phyloP scores from a whole-genome alignment of 805 yeast species.

The Tetrapisispora iriomotensis region DNA sequence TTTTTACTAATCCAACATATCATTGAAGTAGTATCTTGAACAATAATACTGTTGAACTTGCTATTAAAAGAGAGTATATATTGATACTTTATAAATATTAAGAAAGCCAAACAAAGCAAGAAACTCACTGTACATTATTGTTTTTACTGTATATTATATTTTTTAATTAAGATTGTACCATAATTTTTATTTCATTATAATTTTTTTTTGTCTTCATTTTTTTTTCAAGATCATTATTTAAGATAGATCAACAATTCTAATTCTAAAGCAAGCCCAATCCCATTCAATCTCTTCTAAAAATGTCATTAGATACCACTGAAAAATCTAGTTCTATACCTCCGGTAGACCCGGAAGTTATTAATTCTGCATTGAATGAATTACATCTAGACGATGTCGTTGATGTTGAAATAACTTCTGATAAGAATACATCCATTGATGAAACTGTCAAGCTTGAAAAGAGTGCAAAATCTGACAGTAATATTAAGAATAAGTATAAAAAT shows the following conservation, averaged over 20 bases:
- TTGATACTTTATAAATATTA: too few relatives aligned
- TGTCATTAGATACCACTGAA: slow-evolving; percentile 4
- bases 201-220: not conserved
- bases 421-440: not conserved
- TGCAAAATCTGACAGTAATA: not conserved
- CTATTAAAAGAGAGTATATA: too few relatives aligned
- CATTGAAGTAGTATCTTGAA: too few relatives aligned
- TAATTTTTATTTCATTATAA: not conserved
- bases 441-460: not conserved
- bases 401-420: slow-evolving; percentile 3
- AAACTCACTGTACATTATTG: too few relatives aligned
- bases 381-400: slow-evolving; percentile 23
- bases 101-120: too few relatives aligned
- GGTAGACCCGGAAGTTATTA: slow-evolving; percentile 21
- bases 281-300: too few relatives aligned
- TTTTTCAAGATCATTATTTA: not conserved
- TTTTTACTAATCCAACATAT: too few relatives aligned
- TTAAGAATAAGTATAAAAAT: not conserved
- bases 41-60: too few relatives aligned
- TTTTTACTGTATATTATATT: too few relatives aligned
- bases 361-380: slow-evolving; percentile 26
- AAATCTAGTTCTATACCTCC: slow-evolving; percentile 6
- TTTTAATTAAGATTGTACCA: too few relatives aligned
- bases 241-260: too few relatives aligned
- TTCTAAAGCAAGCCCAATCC: not conserved